Evolutionary conservation across 78 protist genomes (phyloP).

Genomic region (Carpediemonas membranifera): DNA sequence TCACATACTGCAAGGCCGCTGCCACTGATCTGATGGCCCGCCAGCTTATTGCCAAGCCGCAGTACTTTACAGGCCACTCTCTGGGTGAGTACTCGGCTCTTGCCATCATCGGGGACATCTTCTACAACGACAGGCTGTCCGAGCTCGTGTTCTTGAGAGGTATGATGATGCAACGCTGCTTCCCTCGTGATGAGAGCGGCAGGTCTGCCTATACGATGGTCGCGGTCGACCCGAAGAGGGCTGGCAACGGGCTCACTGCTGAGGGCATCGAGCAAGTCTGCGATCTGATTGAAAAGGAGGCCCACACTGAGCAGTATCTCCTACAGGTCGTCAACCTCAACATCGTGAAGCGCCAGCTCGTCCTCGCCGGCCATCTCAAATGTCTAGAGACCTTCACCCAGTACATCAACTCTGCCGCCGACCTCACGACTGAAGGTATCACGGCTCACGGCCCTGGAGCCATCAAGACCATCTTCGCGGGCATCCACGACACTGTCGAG

Average conservation of each 20-base stretch:
- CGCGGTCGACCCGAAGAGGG: constrained; percentile 46
- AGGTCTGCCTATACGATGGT: constrained; percentile 47
- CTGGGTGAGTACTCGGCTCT: constrained; percentile 60
- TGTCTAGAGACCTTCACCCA: constrained; percentile 23
- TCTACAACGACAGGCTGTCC: constrained; percentile 26
- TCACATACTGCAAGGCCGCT: constrained; percentile 39
- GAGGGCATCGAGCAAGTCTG: neutral
- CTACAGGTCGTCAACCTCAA: constrained; percentile 59
- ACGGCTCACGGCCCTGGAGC: neutral
- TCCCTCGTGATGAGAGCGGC: constrained; percentile 31
- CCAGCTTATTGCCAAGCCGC: too few relatives aligned
- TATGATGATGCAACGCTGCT: constrained; percentile 51
- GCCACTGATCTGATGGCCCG: too few relatives aligned
- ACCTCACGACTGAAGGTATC: neutral
- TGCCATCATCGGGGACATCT: constrained; percentile 22
- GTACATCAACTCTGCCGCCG: constrained; percentile 10
- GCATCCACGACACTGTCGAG: neutral
- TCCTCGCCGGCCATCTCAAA: constrained; percentile 35
- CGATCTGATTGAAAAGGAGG: neutral
- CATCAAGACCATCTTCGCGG: neutral
- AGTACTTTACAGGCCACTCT: constrained; percentile 51
- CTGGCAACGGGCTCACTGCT: constrained; percentile 3
- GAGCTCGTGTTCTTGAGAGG: constrained; percentile 42
- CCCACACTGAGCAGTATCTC: constrained; percentile 3
- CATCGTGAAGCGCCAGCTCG: constrained; percentile 46